These are phyloP conservation scores for Podospora australis DNA, from an alignment of 495 filamentous ascomycete species.

Conservation along the genomic window DNA sequence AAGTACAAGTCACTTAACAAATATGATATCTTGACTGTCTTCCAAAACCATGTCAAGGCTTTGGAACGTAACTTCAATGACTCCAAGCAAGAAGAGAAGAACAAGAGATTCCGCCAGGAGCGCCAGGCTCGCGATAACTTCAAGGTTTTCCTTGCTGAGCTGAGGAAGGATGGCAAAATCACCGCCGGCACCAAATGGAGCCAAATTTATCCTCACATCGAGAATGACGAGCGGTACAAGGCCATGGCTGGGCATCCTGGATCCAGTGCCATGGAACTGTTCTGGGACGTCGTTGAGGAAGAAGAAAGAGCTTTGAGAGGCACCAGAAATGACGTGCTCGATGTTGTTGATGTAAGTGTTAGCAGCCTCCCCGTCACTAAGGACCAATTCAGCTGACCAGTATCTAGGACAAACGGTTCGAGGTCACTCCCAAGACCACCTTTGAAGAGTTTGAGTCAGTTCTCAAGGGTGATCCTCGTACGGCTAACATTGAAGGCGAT, in stretches of 20 bases:
- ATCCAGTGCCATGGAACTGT: slow-evolving; percentile 86
- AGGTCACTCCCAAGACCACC: slow-evolving; percentile 77
- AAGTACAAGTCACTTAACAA: slow-evolving; percentile 85
- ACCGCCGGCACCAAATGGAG: slow-evolving; percentile 89
- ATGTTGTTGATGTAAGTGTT: slow-evolving; percentile 82
- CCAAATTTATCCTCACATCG: slow-evolving; percentile 68
- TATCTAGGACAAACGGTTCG: slow-evolving; percentile 76
- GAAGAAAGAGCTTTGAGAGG: slow-evolving; percentile 78
- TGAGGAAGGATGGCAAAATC: slow-evolving; percentile 72
- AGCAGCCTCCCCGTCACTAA: not conserved
- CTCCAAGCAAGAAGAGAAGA: slow-evolving; percentile 78
- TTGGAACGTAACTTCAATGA: slow-evolving; percentile 89
- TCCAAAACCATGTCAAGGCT: slow-evolving; percentile 90
- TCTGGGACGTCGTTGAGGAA: slow-evolving; percentile 95
- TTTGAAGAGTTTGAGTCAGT: slow-evolving; percentile 77
- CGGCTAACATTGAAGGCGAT: slow-evolving; percentile 73
- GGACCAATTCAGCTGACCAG: slow-evolving; percentile 1
- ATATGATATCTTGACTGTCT: slow-evolving; percentile 84
- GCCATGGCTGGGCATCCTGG: slow-evolving; percentile 81
- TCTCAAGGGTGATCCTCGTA: slow-evolving; percentile 76
- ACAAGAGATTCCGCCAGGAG: slow-evolving; percentile 68
- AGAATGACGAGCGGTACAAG: slow-evolving; percentile 75
- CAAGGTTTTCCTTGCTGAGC: slow-evolving; percentile 61
- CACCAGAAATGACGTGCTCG: slow-evolving; percentile 76
- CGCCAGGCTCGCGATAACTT: slow-evolving; percentile 81